Evolutionary conservation across 257 asterid species (phyloP).

Genomic region (Nicotiana undulata): DNA sequence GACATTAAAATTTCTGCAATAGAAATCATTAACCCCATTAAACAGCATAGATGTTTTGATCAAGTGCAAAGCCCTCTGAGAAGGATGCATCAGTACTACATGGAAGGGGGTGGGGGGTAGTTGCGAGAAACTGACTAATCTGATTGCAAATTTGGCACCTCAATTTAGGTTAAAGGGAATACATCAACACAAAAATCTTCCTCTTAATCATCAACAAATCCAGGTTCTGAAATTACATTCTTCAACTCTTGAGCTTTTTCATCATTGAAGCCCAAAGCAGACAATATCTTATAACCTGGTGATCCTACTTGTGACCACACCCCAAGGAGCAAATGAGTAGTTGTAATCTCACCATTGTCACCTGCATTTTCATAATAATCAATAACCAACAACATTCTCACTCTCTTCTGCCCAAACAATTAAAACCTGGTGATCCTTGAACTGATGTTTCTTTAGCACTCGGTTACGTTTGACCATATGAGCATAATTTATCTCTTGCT

Average conservation of each 20-base stretch:
- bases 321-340: slow-evolving; percentile 53
- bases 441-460: not conserved
- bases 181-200: not conserved
- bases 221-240: slow-evolving; percentile 39
- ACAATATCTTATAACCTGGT: slow-evolving; percentile 47
- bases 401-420: not conserved
- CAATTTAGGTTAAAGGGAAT: not conserved
- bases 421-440: not conserved
- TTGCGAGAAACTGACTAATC: not conserved
- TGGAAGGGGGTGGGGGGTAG: too few species aligned
- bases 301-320: slow-evolving; percentile 60
- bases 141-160: not conserved
- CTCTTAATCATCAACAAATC: slow-evolving; percentile 29
- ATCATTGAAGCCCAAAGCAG: slow-evolving; percentile 34
- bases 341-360: slow-evolving; percentile 41
- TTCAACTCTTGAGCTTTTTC: slow-evolving; percentile 56
- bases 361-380: slow-evolving; percentile 30
- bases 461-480: not conserved
- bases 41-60: not conserved
- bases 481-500: not conserved
- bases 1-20: too few species aligned
- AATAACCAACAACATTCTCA: not conserved
- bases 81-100: not conserved
- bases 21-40: not conserved
- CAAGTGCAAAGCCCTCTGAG: not conserved